Percentiles rank a stretch among this genome's conserved stretches.
Conservation (phyloP, 116 monocot genomes). For the Dioscorea cayenensis region DNA sequence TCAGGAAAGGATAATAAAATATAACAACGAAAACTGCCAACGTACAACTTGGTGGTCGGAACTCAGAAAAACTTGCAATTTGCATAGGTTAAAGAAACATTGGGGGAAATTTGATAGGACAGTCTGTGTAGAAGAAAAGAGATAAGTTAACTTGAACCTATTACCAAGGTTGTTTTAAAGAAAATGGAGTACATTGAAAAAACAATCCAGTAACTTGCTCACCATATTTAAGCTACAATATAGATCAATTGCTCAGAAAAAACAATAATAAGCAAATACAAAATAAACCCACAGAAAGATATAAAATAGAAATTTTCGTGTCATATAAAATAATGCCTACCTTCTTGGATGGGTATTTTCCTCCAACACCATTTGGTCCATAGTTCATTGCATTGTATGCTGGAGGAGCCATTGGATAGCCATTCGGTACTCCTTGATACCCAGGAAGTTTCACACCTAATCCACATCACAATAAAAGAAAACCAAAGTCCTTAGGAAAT, state of each 20-base stretch:
- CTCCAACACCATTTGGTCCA: constrained; percentile 70
- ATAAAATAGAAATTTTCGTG: neutral
- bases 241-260: neutral
- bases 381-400: constrained; percentile 58
- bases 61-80: neutral
- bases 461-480: neutral
- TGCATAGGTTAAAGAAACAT: too few species aligned
- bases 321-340: constrained; percentile 9
- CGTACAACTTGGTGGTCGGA: neutral
- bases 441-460: constrained; percentile 50
- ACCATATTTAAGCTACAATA: neutral
- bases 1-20: neutral
- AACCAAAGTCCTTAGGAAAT: neutral
- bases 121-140: too few species aligned
- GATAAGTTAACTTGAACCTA: too few species aligned
- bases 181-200: too few species aligned
- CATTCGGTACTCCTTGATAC: constrained; percentile 50
- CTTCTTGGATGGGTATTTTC: constrained; percentile 62
- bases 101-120: too few species aligned
- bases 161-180: too few species aligned
- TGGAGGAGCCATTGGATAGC: constrained; percentile 54
- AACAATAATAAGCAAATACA: too few species aligned
- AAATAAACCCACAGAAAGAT: neutral
- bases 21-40: neutral
- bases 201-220: too few species aligned